These are phyloP conservation scores for Beauveria sp. DNA, from an alignment of 2,329 filamentous ascomycete genomes.

Conservation along the genomic window DNA sequence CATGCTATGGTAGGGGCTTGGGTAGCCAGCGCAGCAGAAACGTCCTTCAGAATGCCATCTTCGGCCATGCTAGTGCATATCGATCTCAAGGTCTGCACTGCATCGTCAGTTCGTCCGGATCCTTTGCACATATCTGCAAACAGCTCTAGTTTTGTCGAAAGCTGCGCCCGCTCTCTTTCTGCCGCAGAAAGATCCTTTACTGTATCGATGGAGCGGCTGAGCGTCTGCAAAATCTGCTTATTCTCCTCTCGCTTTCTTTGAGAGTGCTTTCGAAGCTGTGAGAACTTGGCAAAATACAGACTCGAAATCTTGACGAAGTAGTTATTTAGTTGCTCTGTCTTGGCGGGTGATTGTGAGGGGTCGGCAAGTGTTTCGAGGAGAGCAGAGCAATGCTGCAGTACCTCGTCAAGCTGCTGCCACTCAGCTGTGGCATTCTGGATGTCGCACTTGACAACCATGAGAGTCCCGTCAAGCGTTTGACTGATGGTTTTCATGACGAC, in stretches of 20 bases:
- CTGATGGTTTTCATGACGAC: slow-evolving; percentile 43
- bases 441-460: slow-evolving; percentile 47
- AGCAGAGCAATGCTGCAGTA: slow-evolving; percentile 47
- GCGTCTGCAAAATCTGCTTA: slow-evolving; percentile 43
- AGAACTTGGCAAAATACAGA: slow-evolving; percentile 59
- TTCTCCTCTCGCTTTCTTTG: slow-evolving; percentile 28
- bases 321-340: slow-evolving; percentile 27
- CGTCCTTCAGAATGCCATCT: slow-evolving; percentile 45
- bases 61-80: slow-evolving; percentile 56
- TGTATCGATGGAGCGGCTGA: slow-evolving; percentile 57
- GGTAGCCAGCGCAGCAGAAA: slow-evolving; percentile 42
- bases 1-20: slow-evolving; percentile 47
- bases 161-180: slow-evolving; percentile 52
- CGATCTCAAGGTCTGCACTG: slow-evolving; percentile 48
- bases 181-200: slow-evolving; percentile 44
- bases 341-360: slow-evolving; percentile 21
- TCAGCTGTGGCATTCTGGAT: slow-evolving; percentile 38
- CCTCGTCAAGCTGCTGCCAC: slow-evolving; percentile 50
- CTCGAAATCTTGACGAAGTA: slow-evolving; percentile 63
- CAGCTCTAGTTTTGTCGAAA: slow-evolving; percentile 58
- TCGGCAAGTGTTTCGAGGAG: slow-evolving; percentile 47
- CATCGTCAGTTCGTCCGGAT: slow-evolving; percentile 46
- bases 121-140: slow-evolving; percentile 54
- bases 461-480: slow-evolving; percentile 51
- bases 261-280: slow-evolving; percentile 38